A percentile compares a stretch with the other conserved stretches of the same genome.
These are phyloP conservation scores for Anacardium occidentale DNA, from an alignment of 345 rosid species.

Conservation along the genomic window DNA sequence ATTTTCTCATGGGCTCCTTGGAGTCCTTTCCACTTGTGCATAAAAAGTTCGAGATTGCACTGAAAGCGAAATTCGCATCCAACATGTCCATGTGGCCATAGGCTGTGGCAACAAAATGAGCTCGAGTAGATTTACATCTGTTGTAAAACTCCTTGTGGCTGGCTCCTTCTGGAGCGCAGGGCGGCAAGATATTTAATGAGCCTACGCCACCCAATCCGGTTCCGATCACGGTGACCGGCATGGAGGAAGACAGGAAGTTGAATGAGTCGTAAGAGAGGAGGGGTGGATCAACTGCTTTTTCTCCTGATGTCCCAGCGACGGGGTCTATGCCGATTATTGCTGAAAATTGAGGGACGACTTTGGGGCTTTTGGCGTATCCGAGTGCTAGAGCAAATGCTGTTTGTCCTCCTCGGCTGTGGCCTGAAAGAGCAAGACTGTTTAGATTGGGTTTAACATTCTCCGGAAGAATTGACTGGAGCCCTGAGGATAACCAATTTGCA, in stretches of 20 bases:
- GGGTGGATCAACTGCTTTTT: conserved; percentile 16
- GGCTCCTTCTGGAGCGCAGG: conserved; percentile 35
- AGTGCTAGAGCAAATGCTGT: conserved; percentile 37
- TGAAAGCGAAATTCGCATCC: conserved; percentile 11
- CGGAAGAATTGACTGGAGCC: conserved; percentile 22
- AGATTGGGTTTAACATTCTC: conserved; percentile 19
- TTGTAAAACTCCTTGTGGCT: conserved; percentile 36
- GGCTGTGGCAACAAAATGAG: conserved; percentile 31
- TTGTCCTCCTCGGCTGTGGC: conserved; percentile 49
- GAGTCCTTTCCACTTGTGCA: conserved; percentile 24
- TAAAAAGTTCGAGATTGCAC: neutral
- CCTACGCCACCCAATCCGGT: conserved; percentile 31
- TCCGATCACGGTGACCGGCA: conserved; percentile 32
- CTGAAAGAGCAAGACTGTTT: conserved; percentile 24
- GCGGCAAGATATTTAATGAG: neutral
- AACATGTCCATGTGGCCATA: conserved; percentile 50
- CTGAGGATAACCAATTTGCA: conserved; percentile 30
- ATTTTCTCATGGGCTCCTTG: conserved; percentile 32
- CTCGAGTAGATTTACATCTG: conserved; percentile 33
- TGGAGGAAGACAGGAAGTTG: conserved; percentile 15
- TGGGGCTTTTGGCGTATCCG: conserved; percentile 14
- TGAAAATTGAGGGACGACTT: conserved; percentile 5
- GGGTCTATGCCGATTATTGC: conserved; percentile 37
- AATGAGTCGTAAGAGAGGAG: conserved; percentile 29
- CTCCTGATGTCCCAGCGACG: conserved; percentile 29